Base-by-base conservation (phyloP, 345 rosid genomes). In the Microcos paniculata region DNA sequence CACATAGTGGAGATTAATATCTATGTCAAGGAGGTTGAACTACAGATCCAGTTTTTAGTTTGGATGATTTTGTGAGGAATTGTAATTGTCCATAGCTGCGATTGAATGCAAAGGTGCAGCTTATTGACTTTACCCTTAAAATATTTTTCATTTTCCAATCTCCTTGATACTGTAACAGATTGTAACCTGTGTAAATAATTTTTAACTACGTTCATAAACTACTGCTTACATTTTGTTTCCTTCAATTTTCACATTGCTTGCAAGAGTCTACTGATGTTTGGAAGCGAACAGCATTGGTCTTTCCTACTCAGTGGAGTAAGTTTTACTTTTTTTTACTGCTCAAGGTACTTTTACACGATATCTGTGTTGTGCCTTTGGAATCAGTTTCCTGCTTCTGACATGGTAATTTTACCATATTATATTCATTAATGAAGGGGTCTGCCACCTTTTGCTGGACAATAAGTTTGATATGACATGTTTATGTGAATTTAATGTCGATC, bases 161-260 rank as follows among this genome's bases (percentile, higher is more conserved):
- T 30, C 40, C 72, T 30, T 48, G 42, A 46, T 46, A 69, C 18
- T 30, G 72, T 69, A 69, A 30, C 58, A 49, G 18, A 30, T 68
- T 67, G 38, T 26, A 67, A 51, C 59, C 10, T 7, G 6, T 69
- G 58, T 49, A 69, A 30, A 69, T 28, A 30, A 30, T 69, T 51
- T 12, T 68, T 28, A 48, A 30, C 16, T 12, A 28, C 24, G 19
- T 49, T 19, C 43, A 8, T 0, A 24, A 26, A 46, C 38, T 67
- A 16, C 31, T 31, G 73, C 73, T 69, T 10, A 69, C 59, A 11
- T 69, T 69, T 35, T n/a, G 72, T 48, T 19, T 69, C 43, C 26
- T 30, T 69, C 26, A 5, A 69, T 30, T 49, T 49, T 30, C 38
- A 30, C 43, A 31, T 49, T 69, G 43, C 28, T 49, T 69, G 73